Base-by-base conservation (phyloP, 345 rosid species). In the Euclidium syriacum region DNA sequence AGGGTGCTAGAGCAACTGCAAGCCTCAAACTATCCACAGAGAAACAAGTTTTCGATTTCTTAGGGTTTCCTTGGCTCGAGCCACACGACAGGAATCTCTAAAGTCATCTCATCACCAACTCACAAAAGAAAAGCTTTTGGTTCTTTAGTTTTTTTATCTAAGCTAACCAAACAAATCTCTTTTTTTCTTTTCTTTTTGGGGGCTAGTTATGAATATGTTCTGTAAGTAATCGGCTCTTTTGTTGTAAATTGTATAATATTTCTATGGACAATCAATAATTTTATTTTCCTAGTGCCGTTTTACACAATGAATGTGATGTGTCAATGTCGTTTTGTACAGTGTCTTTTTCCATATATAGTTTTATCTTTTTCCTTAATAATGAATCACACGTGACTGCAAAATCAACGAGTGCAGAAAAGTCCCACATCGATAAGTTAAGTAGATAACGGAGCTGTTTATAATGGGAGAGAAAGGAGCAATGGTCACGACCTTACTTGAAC, bases 31-130 rank as follows among this genome's bases (percentile, higher is more conserved):
- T 94, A 20, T 43, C 73, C 7, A 81, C 83, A 0, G 97, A 90
- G 58, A 84, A 78, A 47, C 85, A 87, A 76, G 99, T 87, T 46
- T 87, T 90, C 42, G 87, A 85, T 44, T 87, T 85, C 83, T 80
- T 94, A 57, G 91, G 87, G 12, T 87, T 87, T 66, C 90, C 95
- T 19, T 84, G 90, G 87, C 76, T 84, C 19, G 92, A 94, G 47
- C 96, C 95, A 17, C 78, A 77, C 40, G 81, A 94, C 68, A 84
- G 99, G 74, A 90, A 94, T 75, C 78, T 87, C 36, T 90, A 67
- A 79, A 55, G 12, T 23, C 10, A 27, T 11, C 7, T 8, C 33
- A 29, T 29, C 5, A 27, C 5, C 8, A 58, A 42, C 39, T 42
- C 39, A 7, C n/a, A 8, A 58, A 58, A 23, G 19, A 8, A 58